phyloP scores from a whole-genome alignment of 306 rosid species.

The Castanea mollissima region DNA sequence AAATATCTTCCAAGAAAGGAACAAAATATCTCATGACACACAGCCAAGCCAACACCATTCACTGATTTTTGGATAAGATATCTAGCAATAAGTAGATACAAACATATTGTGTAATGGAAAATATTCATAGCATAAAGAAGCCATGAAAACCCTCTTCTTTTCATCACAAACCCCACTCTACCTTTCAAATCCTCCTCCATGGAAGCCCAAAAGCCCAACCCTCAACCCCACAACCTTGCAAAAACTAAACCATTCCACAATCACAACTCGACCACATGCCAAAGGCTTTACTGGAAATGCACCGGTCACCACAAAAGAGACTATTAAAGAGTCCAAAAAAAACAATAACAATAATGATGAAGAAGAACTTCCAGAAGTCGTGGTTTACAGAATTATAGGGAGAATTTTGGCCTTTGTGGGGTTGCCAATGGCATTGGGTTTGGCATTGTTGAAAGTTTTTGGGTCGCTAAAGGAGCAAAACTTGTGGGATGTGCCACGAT shows the following conservation, averaged over 20 bases:
- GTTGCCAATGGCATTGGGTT: slow-evolving; percentile 67
- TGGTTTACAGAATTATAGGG: slow-evolving; percentile 52
- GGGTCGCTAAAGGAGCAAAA: slow-evolving; percentile 47
- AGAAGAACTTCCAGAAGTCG: slow-evolving; percentile 54
- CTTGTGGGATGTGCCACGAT: slow-evolving; percentile 55
- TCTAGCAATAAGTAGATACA: slow-evolving; percentile 21
- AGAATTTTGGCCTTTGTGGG: slow-evolving; percentile 63
- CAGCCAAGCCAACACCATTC: slow-evolving; percentile 32
- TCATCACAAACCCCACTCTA: slow-evolving; percentile 33
- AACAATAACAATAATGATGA: slow-evolving; percentile 28
- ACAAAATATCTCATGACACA: slow-evolving; percentile 20
- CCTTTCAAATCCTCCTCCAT: slow-evolving; percentile 41
- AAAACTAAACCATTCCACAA: slow-evolving; percentile 10
- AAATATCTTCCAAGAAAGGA: not conserved
- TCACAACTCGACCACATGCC: slow-evolving; percentile 31
- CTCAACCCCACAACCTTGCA: slow-evolving; percentile 23
- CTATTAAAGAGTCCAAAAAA: slow-evolving; percentile 21
- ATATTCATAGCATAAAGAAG: not conserved
- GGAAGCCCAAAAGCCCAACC: slow-evolving; percentile 38
- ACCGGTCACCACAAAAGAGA: slow-evolving; percentile 23
- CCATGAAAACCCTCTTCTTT: slow-evolving; percentile 61
- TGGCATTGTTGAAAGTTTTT: slow-evolving; percentile 48
- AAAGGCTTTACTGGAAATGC: slow-evolving; percentile 51
- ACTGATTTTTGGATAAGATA: slow-evolving; percentile 57
- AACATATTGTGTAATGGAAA: not conserved